Evolutionary conservation across 805 yeast species (phyloP).

Genomic region (Metschnikowia borealis): DNA sequence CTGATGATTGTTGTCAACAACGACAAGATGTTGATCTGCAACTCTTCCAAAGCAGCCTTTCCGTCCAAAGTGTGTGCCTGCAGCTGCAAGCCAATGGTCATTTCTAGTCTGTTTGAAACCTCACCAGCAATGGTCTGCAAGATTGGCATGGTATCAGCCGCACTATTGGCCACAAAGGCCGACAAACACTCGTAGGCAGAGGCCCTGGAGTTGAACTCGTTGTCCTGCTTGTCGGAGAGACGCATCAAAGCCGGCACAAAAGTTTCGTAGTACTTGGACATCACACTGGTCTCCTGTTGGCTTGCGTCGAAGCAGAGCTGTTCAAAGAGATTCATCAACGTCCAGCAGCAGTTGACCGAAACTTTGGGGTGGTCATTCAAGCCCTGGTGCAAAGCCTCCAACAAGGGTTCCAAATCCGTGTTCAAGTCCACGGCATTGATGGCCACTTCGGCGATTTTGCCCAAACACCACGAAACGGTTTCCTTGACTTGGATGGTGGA

Average conservation of each 20-base stretch:
- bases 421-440: constrained; percentile 69
- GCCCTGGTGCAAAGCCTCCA: constrained; percentile 75
- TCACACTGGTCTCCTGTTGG: constrained; percentile 48
- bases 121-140: constrained; percentile 74
- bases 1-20: constrained; percentile 80
- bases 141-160: constrained; percentile 62
- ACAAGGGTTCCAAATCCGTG: constrained; percentile 62
- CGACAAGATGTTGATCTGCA: constrained; percentile 77
- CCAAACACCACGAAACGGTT: constrained; percentile 97
- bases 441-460: constrained; percentile 87
- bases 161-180: constrained; percentile 70
- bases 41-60: constrained; percentile 74
- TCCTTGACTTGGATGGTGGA: constrained; percentile 82
- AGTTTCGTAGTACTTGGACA: constrained; percentile 69
- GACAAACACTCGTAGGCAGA: constrained; percentile 96
- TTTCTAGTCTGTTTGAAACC: constrained; percentile 66
- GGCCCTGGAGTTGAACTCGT: constrained; percentile 84
- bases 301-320: constrained; percentile 61
- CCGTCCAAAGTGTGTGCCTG: constrained; percentile 67
- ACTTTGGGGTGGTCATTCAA: constrained; percentile 89
- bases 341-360: constrained; percentile 97
- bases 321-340: constrained; percentile 85
- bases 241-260: constrained; percentile 68
- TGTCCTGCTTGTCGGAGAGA: constrained; percentile 69
- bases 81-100: constrained; percentile 53